phyloP scores from a whole-genome alignment of 768 basidiomycete species.

The Boletellus ananas region DNA sequence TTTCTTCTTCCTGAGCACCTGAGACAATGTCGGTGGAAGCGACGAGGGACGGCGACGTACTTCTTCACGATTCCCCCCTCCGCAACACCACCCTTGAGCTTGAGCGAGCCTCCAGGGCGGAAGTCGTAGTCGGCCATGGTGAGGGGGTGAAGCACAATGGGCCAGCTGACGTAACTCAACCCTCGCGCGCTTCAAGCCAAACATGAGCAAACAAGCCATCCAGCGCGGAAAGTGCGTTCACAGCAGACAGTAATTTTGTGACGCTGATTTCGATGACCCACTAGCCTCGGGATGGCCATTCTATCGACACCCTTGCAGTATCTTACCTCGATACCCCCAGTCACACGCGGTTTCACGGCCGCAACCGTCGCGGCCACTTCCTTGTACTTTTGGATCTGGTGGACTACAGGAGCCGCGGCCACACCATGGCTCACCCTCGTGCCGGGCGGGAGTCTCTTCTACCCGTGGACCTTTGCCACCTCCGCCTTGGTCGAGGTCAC shows the following conservation, averaged over 20 bases:
- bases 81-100: constrained; percentile 77
- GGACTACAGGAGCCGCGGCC: constrained; percentile 43
- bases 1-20: constrained; percentile 71
- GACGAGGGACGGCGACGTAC: constrained; percentile 39
- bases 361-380: constrained; percentile 56
- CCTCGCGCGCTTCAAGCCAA: constrained; percentile 14
- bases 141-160: constrained; percentile 12
- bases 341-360: constrained; percentile 69
- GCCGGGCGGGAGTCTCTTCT: constrained; percentile 76
- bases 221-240: not conserved
- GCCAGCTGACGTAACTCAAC: constrained; percentile 30
- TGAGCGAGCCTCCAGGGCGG: constrained; percentile 83
- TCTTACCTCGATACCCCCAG: constrained; percentile 69
- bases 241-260: not conserved
- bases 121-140: constrained; percentile 82
- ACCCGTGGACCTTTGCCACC: constrained; percentile 93
- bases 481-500: constrained; percentile 83
- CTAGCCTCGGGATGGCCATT: constrained; percentile 55
- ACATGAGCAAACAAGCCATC: constrained; percentile 23
- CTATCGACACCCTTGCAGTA: constrained; percentile 69
- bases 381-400: constrained; percentile 63
- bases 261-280: constrained; percentile 13
- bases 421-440: constrained; percentile 72
- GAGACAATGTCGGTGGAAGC: not conserved
- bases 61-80: constrained; percentile 84